A percentile compares a stretch with the other conserved stretches of the same genome.
These are phyloP conservation scores for Trypanosoma caninum DNA, from an alignment of 208 protist species.

Conservation along the genomic window DNA sequence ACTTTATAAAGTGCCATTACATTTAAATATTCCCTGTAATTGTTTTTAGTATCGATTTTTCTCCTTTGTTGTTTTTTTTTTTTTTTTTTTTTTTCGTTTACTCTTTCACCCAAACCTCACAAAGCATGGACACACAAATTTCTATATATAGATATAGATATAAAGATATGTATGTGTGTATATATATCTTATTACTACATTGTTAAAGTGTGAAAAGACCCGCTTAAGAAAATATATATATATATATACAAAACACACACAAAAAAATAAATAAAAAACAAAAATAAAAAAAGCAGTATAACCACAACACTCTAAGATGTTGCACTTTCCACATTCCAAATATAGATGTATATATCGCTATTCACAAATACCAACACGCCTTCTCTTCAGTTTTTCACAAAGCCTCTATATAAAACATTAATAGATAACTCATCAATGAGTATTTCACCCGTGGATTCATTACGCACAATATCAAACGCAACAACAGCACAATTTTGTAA, in stretches of 20 bases:
- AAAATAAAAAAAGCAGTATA: background rate
- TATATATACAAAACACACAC: background rate
- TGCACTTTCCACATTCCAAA: background rate
- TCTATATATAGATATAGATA: conserved; percentile 5
- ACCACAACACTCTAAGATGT: no score
- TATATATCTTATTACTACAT: no score
- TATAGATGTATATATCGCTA: background rate
- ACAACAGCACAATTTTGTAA: conserved; percentile 90
- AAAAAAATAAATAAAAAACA: background rate
- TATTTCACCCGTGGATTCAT: conserved; percentile 61
- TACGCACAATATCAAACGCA: conserved; percentile 65
- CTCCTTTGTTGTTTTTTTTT: conserved; percentile 4
- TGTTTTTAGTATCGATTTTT: background rate
- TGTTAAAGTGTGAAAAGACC: background rate
- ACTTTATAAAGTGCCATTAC: conserved; percentile 11
- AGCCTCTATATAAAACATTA: conserved; percentile 69
- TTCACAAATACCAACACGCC: background rate
- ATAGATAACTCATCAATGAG: conserved; percentile 69
- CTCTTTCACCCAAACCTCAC: background rate
- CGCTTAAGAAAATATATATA: background rate
- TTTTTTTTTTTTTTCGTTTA: background rate
- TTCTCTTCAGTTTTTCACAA: background rate
- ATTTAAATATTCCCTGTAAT: background rate
- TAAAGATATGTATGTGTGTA: no score
- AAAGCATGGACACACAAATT: background rate